phyloP scores from a whole-genome alignment of 176 grass and related monocot species.

The Sorghum bicolor region DNA sequence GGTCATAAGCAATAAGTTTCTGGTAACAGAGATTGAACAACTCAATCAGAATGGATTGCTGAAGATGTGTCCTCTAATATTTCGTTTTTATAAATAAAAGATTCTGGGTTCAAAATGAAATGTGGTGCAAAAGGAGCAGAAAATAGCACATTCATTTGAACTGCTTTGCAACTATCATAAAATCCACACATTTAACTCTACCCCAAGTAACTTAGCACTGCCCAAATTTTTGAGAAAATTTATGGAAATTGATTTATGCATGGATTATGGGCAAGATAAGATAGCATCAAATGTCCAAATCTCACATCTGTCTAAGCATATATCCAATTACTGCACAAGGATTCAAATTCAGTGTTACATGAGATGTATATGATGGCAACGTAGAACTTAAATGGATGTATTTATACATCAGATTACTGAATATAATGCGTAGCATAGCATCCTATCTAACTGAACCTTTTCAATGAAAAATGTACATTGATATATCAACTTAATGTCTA shows the following conservation, averaged over 20 bases:
- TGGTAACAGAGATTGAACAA: conserved; percentile 50
- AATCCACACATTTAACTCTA: conserved; percentile 2
- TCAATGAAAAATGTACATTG: not conserved
- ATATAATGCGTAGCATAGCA: not conserved
- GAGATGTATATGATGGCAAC: conserved; percentile 10
- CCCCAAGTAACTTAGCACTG: conserved; percentile 8
- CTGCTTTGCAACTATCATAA: conserved; percentile 2
- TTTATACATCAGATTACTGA: not conserved
- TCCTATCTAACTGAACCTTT: not conserved
- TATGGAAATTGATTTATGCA: not conserved
- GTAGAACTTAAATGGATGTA: not conserved
- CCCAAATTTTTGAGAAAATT: not conserved
- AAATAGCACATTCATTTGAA: conserved; percentile 15
- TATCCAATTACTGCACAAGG: not conserved
- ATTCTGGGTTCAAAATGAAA: conserved; percentile 11
- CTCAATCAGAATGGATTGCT: conserved; percentile 28
- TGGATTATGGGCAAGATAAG: not conserved
- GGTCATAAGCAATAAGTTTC: conserved; percentile 99
- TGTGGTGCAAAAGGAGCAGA: not conserved
- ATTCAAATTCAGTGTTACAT: not conserved
- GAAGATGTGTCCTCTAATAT: conserved; percentile 4
- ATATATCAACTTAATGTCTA: conserved; percentile 5
- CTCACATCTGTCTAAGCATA: not conserved
- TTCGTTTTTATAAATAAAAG: not conserved
- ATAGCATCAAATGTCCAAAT: not conserved